These are phyloP conservation scores for Durio zibethinus DNA, from an alignment of 345 rosid species.

Conservation along the genomic window DNA sequence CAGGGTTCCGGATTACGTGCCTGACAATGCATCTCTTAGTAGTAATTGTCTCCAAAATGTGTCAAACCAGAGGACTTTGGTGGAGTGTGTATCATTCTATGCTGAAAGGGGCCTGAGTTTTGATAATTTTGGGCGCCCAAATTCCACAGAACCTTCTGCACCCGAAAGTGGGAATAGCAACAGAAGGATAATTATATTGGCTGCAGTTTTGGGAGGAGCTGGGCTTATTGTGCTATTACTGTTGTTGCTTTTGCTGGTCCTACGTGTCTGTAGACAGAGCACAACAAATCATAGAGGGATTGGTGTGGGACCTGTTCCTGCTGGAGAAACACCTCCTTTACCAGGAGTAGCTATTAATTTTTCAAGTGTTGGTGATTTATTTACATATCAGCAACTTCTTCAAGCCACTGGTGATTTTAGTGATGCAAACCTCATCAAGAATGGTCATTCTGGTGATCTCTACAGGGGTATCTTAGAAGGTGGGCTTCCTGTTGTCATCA, in stretches of 20 bases:
- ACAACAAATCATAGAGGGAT: slow-evolving; percentile 45
- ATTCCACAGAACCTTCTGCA: slow-evolving; percentile 41
- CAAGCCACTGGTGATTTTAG: slow-evolving; percentile 64
- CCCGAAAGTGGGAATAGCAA: slow-evolving; percentile 39
- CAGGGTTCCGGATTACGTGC: slow-evolving; percentile 57
- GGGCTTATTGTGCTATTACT: slow-evolving; percentile 45
- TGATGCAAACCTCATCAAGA: slow-evolving; percentile 73
- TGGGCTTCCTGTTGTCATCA: slow-evolving; percentile 59
- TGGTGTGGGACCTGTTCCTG: slow-evolving; percentile 57
- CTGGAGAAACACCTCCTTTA: slow-evolving; percentile 37
- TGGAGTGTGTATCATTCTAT: slow-evolving; percentile 65
- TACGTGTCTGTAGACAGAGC: slow-evolving; percentile 43
- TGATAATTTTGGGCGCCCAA: slow-evolving; percentile 78
- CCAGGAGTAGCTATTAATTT: slow-evolving; percentile 49
- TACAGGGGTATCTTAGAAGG: slow-evolving; percentile 68
- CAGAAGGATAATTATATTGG: slow-evolving; percentile 46
- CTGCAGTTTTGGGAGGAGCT: slow-evolving; percentile 62
- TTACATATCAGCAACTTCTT: slow-evolving; percentile 71
- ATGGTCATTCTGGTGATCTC: slow-evolving; percentile 91
- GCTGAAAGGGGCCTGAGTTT: slow-evolving; percentile 54
- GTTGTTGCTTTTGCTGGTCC: slow-evolving; percentile 37
- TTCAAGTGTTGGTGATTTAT: slow-evolving; percentile 68
- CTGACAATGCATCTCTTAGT: slow-evolving; percentile 44
- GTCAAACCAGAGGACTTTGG: slow-evolving; percentile 51
- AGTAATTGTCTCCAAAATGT: slow-evolving; percentile 70